Percentiles rank a stretch among this genome's conserved stretches.
Conservation (phyloP, 176 grass and related monocot genomes). For the Echinochloa phyllopogon region DNA sequence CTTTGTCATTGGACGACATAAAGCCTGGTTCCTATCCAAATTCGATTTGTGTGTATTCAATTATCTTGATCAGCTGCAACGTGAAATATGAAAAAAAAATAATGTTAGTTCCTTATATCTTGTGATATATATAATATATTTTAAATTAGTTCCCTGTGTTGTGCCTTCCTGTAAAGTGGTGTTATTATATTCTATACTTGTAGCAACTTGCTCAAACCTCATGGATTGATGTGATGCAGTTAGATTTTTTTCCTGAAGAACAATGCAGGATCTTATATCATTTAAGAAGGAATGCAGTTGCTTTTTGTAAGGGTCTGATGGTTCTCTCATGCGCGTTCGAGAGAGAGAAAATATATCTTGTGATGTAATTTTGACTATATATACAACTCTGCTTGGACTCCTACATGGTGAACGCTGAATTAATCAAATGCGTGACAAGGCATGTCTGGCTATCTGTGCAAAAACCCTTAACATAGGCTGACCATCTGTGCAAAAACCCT, state of each 20-base stretch:
- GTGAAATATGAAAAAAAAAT: neutral
- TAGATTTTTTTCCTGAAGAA: too few species aligned
- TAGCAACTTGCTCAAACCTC: too few species aligned
- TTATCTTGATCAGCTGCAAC: neutral
- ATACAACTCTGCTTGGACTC: slow-evolving; percentile 29
- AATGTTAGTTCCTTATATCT: slow-evolving; percentile 9
- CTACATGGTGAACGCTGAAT: slow-evolving; percentile 23
- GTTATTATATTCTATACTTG: too few species aligned
- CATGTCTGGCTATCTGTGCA: slow-evolving; percentile 31
- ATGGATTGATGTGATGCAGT: too few species aligned
- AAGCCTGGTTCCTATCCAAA: neutral
- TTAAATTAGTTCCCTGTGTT: too few species aligned
- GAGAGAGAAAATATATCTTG: neutral
- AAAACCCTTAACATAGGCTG: slow-evolving; percentile 12
- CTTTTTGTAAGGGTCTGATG: too few species aligned
- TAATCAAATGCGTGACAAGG: neutral
- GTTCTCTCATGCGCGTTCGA: too few species aligned
- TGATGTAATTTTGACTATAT: slow-evolving; percentile 10
- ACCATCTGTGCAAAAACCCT: slow-evolving; percentile 22
- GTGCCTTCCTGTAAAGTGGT: too few species aligned
- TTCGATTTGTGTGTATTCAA: neutral
- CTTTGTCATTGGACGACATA: neutral
- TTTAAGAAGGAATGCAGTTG: too few species aligned
- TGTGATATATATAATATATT: neutral
- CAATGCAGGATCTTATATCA: too few species aligned